phyloP scores from a whole-genome alignment of 225 moss, liverwort and hornwort species.

The Pseudoscleropodium purum region DNA sequence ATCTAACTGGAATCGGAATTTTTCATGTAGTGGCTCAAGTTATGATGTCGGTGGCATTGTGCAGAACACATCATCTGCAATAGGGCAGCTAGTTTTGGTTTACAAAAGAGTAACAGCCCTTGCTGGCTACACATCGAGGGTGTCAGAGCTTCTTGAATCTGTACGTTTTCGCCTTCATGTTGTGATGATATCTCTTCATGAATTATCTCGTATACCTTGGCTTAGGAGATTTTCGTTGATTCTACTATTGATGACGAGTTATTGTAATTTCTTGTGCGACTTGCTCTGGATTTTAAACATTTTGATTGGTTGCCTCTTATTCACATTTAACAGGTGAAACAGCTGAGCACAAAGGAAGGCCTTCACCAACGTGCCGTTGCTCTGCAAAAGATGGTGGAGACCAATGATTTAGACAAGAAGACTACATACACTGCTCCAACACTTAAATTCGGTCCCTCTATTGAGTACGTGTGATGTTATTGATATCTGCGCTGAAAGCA shows the following conservation, averaged over 20 bases:
- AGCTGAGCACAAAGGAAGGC: constrained; percentile 55
- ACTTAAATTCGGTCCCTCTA: constrained; percentile 33
- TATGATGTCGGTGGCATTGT: neutral
- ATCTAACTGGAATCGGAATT: neutral
- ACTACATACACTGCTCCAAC: constrained; percentile 17
- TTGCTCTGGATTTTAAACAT: neutral
- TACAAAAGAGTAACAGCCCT: constrained; percentile 57
- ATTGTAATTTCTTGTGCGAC: neutral
- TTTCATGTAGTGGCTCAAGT: neutral
- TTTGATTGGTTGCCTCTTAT: neutral
- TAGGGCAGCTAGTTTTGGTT: constrained; percentile 45
- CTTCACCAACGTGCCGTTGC: constrained; percentile 31
- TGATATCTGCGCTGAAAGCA: neutral
- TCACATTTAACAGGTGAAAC: constrained; percentile 30
- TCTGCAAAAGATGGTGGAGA: constrained; percentile 44
- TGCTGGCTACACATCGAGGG: constrained; percentile 42
- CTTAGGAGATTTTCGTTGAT: neutral
- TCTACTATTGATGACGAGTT: neutral
- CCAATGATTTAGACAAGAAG: constrained; percentile 20
- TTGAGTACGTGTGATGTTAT: constrained; percentile 23
- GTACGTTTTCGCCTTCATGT: neutral
- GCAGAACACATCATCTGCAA: constrained; percentile 48
- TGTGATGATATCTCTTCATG: neutral
- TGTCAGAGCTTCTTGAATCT: constrained; percentile 54
- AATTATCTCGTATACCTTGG: neutral